Conservation (phyloP, 2,329 filamentous ascomycete genomes). For the Diaporthe nobilis region DNA sequence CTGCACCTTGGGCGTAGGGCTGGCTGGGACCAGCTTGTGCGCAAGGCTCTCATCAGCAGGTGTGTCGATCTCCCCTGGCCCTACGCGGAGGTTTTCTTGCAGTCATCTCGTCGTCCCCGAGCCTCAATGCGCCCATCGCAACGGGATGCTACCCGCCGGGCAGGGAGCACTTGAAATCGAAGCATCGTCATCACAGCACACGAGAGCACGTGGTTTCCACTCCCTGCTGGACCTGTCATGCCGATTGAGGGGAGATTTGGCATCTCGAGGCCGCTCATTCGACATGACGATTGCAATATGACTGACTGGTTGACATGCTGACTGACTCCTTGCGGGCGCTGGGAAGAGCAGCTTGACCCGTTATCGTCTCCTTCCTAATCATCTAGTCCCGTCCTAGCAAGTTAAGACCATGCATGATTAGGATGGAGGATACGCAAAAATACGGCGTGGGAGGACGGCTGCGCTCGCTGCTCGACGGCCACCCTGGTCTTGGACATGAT, state of each 20-base stretch:
- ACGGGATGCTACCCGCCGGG: constrained; percentile 14
- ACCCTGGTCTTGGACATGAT: neutral
- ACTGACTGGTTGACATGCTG: neutral
- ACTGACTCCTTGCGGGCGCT: no score
- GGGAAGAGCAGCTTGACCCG: neutral
- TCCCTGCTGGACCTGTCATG: neutral
- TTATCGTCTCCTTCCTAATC: neutral
- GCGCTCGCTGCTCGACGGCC: neutral
- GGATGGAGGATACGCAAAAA: neutral
- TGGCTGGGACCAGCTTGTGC: constrained; percentile 32
- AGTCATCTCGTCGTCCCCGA: constrained; percentile 36
- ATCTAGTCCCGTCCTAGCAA: neutral
- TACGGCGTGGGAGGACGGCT: neutral
- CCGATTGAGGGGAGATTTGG: neutral
- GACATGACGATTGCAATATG: constrained; percentile 19
- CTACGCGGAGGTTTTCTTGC: constrained; percentile 9
- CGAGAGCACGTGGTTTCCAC: neutral
- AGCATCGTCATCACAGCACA: constrained; percentile 23
- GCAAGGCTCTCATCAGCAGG: constrained; percentile 8
- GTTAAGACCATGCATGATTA: neutral
- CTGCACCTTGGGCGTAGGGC: constrained; percentile 17
- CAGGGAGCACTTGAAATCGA: neutral
- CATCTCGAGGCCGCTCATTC: constrained; percentile 6
- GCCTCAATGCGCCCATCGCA: constrained; percentile 15
- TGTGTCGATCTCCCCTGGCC: constrained; percentile 25